Base-by-base conservation (phyloP, 2,329 filamentous ascomycete genomes). In the Fusarium setosum region DNA sequence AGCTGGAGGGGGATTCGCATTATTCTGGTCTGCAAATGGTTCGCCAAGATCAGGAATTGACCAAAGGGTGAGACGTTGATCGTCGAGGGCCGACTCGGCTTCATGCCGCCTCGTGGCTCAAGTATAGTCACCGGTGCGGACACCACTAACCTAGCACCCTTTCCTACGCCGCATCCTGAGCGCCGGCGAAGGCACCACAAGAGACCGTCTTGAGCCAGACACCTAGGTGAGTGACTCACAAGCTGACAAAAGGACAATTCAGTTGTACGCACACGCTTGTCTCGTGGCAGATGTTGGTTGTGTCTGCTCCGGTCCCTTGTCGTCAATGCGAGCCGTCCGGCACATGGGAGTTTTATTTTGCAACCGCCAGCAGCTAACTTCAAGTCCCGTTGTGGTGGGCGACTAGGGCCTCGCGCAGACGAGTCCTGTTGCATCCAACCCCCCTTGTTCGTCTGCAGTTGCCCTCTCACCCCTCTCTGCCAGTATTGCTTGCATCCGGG, bases 141-240 rank as follows among this genome's bases (percentile, higher is more conserved):
- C 61, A 57, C 64, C 63, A 57, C 68, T 50, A 57, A 61, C 66
- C 57, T 65, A 52, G 56, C 52, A 57, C 38, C 65, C 37, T 51
- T 56, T 56, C 42, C 59, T 59, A 45, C 58, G 61, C 42, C 55
- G 59, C 62, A 63, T 56, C 35, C 51, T 56, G 59, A 65, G 60
- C 53, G 60, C 62, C 59, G 57, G 56, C 58, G 59, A 70, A 69
- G 37, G 49, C 31, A 53, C 58, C 59, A 35, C 48, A 65, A 64
- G 45, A 57, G 59, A 68, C 45, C 55, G 45, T 59, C 49, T 51
- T 54, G 45, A 40, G 60, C 50, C 52, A 48, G 44, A 59, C 51
- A 37, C 54, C 41, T 62, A 37, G 32, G 57, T 20, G 29, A 58
- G 63, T 72, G 69, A 72, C 59, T 71, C 69, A 72, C 69, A 60